Conservation (phyloP, 2,329 filamentous ascomycete genomes). For the Neophaeococcomyces aloes region DNA sequence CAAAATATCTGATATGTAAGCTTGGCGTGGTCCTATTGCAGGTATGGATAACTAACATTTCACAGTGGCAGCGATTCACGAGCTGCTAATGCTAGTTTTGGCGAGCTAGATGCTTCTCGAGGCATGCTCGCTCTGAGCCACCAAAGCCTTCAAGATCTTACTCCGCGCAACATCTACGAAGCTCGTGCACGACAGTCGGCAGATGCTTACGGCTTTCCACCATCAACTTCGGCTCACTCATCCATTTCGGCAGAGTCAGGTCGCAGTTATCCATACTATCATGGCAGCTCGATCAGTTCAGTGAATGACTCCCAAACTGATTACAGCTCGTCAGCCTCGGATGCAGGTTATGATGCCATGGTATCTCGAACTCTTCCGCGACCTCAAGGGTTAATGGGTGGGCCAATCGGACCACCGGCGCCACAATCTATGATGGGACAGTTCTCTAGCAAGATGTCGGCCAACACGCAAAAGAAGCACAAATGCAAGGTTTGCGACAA, state of each 20-base stretch:
- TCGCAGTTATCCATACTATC: conserved; percentile 74
- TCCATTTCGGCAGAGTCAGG: conserved; percentile 90
- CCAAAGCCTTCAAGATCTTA: conserved; percentile 48
- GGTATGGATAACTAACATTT: conserved; percentile 20
- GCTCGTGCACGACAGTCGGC: conserved; percentile 59
- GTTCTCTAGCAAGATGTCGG: conserved; percentile 92
- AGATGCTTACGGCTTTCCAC: conserved; percentile 86
- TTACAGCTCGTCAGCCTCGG: conserved; percentile 80
- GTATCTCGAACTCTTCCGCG: conserved; percentile 69
- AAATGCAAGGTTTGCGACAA: conserved; percentile 99
- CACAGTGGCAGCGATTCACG: conserved; percentile 22
- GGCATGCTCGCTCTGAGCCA: conserved; percentile 95
- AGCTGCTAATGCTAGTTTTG: conserved; percentile 61
- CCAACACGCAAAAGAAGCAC: conserved; percentile 97
- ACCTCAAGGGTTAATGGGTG: conserved; percentile 54
- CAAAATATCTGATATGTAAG: conserved; percentile 78
- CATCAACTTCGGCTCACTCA: conserved; percentile 72
- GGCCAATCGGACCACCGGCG: conserved; percentile 60
- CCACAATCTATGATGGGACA: conserved; percentile 98
- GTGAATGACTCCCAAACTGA: conserved; percentile 59
- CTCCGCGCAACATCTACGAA: conserved; percentile 80
- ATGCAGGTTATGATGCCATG: conserved; percentile 62
- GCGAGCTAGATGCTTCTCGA: conserved; percentile 82
- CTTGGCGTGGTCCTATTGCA: conserved; percentile 42
- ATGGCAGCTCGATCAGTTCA: conserved; percentile 60